Base-by-base conservation (phyloP, 768 basidiomycete genomes). In the Lactarius sp. region DNA sequence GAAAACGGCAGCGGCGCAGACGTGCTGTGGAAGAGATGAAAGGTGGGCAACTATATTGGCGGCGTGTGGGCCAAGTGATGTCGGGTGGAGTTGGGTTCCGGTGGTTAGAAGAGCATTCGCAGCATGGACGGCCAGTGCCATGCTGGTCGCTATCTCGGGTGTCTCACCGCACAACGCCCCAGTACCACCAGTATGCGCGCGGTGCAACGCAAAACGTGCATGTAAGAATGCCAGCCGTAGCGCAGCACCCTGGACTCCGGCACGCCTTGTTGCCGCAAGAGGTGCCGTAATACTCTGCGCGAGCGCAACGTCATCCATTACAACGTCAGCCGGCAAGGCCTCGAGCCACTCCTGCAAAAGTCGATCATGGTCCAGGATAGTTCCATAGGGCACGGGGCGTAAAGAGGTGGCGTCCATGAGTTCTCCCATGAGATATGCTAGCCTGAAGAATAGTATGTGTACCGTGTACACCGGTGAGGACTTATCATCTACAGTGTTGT, bases 1-100 rank as follows among this genome's bases (percentile, higher is more conserved):
- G 76, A 92, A 92, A 86, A 92, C 91, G 54, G 88, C 88, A 20
- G 91, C 89, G 53, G 86, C 86, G 77, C 92, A 92, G 68, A 87
- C 84, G 70, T 93, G 90, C 76, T 88, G 89, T 0, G 90, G 88
- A 4, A 86, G 86, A 85, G 88, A 90, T 68, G 84, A 85, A 82
- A 92, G 85, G 73, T 93, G 90, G 3, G 88, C 89, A 39, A 88
- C 89, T 8, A 90, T 87, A 9, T 87, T 83, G 63, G 86, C 75
- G 18, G 86, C 81, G 14, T 83, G 81, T 59, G 85, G 88, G 42
- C 83, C 82, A 37, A 90, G 77, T 72, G 88, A 88, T 71, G 90
- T 90, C 1, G 88, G 88, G 3, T 87, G 83, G 44, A 86, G 84
- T 73, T 89, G 88, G 39, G 83, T 83, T 53, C 86, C 86, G 74